These are phyloP conservation scores for Gymnopus androsaceus DNA, from an alignment of 1,284 basidiomycete genomes.

Conservation along the genomic window DNA sequence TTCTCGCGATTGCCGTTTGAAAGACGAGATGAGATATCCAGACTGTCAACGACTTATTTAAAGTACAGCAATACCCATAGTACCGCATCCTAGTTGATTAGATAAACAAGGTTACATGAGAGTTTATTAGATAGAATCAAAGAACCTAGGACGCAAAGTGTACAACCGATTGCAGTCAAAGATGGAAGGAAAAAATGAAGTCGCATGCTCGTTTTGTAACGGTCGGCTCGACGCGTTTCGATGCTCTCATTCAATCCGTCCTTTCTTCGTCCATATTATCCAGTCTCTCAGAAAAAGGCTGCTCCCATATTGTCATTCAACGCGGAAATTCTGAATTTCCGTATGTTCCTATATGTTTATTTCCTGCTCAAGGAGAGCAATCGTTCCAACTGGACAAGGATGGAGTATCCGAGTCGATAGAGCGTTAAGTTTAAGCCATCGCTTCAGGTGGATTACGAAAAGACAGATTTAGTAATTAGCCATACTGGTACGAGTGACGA, in stretches of 20 bases:
- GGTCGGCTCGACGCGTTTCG: slow-evolving; percentile 87
- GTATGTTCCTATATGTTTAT: slow-evolving; percentile 25
- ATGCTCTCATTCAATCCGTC: slow-evolving; percentile 64
- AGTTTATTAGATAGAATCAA: too few species aligned
- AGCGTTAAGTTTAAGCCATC: slow-evolving; percentile 73
- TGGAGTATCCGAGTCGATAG: slow-evolving; percentile 60
- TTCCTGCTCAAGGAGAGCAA: slow-evolving; percentile 25
- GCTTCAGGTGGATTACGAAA: slow-evolving; percentile 63
- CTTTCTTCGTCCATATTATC: slow-evolving; percentile 60
- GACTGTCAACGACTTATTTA: slow-evolving; percentile 85
- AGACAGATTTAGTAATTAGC: slow-evolving; percentile 81
- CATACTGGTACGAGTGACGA: slow-evolving; percentile 80
- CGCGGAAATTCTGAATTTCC: slow-evolving; percentile 61
- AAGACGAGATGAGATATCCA: slow-evolving; percentile 50
- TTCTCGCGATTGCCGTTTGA: slow-evolving; percentile 38
- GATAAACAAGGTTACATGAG: neutral
- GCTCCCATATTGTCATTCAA: slow-evolving; percentile 68
- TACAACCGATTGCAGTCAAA: slow-evolving; percentile 52
- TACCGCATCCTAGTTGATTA: slow-evolving; percentile 83
- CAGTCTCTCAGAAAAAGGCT: slow-evolving; percentile 55
- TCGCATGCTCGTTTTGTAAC: slow-evolving; percentile 60
- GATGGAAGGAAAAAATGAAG: slow-evolving; percentile 10
- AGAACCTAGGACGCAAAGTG: slow-evolving; percentile 59
- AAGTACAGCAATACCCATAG: slow-evolving; percentile 96
- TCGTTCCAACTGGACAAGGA: slow-evolving; percentile 33